Evolutionary conservation across 2,329 filamentous ascomycete species (phyloP), one percentile per base, ranked within the genome.

Genomic region (Aspergillus sojae): DNA sequence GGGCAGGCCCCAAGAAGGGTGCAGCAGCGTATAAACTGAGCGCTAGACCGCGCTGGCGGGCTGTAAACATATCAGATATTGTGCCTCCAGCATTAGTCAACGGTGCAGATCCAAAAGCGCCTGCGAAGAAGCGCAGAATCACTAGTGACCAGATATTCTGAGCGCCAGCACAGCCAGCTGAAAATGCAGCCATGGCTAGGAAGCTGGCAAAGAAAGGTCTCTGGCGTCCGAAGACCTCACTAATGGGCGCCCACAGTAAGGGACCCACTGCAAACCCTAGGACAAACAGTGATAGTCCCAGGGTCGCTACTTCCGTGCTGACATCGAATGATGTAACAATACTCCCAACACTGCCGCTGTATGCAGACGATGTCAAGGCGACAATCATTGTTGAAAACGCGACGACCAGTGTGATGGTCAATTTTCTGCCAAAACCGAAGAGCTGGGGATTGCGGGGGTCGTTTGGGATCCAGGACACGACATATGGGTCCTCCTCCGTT

Each of bases 81-180:
- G 36, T 54, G 12, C 52, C 52, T 5, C 52, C 52, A 23, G 52
- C 52, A 36, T 54, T 54, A 9, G 52, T 54, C 14, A 64, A 50
- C 4, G 62, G 62, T 16, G 58, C 56, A 11, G 58, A 53, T 10
- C 58, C 55, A 23, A 80, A 79, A 2, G 77, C 69, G 28, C 78
- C 79, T 56, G 79, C 79, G 41, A 81, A 74, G 79, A 90, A 89
- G 54, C 88, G 83, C 26, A 89, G 77, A 16, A 89, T 80, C 34
- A 90, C 73, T 4, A 91, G 79, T 1, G 84, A 83, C 45, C 78
- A 78, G 65, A 89, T 86, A 66, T 82, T 85, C 50, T 83, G 77
- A 14, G 34, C 46, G 0, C 83, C 78, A 16, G 82, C 86, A 5
- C 85, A 83, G 19, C 80, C 81, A 9, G 81, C 62, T 12, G 41